These are phyloP conservation scores for Arthroderma sp. DNA, from an alignment of 2,329 filamentous ascomycete genomes.

Conservation along the genomic window DNA sequence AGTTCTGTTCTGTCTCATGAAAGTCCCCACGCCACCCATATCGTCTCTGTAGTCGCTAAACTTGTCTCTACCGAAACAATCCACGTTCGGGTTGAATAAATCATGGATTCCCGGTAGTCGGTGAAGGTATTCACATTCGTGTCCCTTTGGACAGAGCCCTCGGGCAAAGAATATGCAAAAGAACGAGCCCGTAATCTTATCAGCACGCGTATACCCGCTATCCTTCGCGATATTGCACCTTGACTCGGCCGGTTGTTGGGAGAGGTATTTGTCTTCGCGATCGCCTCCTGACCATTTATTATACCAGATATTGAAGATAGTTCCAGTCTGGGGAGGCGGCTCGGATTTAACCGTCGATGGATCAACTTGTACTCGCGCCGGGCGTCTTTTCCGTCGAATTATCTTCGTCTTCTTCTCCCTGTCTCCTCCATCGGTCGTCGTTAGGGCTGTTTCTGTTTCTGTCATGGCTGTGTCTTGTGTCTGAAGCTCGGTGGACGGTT, in stretches of 20 bases:
- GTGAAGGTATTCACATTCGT: slow-evolving; percentile 90
- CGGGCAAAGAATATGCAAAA: slow-evolving; percentile 89
- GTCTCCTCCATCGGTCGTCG: slow-evolving; percentile 23
- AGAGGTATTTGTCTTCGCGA: slow-evolving; percentile 79
- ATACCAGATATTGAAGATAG: slow-evolving; percentile 97
- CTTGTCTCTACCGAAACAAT: slow-evolving; percentile 91
- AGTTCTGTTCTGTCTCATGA: slow-evolving; percentile 86
- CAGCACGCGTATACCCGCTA: slow-evolving; percentile 65
- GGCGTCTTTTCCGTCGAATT: slow-evolving; percentile 77
- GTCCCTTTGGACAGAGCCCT: slow-evolving; percentile 70
- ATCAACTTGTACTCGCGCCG: slow-evolving; percentile 84
- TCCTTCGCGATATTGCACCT: slow-evolving; percentile 79
- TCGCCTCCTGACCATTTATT: slow-evolving; percentile 98
- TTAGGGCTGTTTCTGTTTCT: slow-evolving; percentile 16
- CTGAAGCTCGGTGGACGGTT: neutral
- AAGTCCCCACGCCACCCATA: slow-evolving; percentile 93
- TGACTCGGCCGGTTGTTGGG: slow-evolving; percentile 66
- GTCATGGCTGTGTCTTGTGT: slow-evolving; percentile 7
- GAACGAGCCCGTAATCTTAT: slow-evolving; percentile 65
- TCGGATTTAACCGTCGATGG: slow-evolving; percentile 70
- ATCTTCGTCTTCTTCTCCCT: slow-evolving; percentile 62
- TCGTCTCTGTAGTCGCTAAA: slow-evolving; percentile 88
- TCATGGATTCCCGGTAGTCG: slow-evolving; percentile 76
- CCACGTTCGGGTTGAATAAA: slow-evolving; percentile 83
- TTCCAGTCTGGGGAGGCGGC: slow-evolving; percentile 81